Evolutionary conservation across 2,329 filamentous ascomycete genomes (phyloP).

Genomic region (Hypoxylon sp.): DNA sequence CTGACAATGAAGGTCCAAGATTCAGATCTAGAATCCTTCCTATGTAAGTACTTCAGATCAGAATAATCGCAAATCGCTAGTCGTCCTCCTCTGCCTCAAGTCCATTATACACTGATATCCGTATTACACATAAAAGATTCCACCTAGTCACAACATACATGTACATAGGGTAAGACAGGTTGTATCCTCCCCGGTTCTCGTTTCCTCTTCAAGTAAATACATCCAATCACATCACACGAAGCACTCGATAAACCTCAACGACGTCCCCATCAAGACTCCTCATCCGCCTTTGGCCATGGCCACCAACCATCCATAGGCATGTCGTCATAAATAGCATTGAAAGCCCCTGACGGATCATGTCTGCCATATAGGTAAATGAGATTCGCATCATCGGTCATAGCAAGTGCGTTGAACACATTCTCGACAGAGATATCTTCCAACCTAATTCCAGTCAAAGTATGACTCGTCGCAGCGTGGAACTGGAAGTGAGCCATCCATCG

Average conservation of each 20-base stretch:
- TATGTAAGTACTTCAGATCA: too few relatives aligned
- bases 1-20: too few relatives aligned
- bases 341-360: neutral
- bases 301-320: conserved; percentile 18
- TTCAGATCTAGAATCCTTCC: too few relatives aligned
- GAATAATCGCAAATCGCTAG: too few relatives aligned
- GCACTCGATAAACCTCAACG: too few relatives aligned
- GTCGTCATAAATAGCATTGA: conserved; percentile 8
- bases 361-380: neutral
- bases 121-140: too few relatives aligned
- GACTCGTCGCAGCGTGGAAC: neutral
- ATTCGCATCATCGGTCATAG: neutral
- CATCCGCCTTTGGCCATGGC: conserved; percentile 9
- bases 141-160: too few relatives aligned
- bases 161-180: too few relatives aligned
- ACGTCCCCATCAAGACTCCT: neutral
- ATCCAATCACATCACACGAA: neutral
- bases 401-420: neutral
- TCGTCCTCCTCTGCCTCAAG: too few relatives aligned
- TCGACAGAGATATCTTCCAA: conserved; percentile 1
- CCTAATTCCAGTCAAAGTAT: neutral
- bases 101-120: too few relatives aligned
- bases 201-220: neutral
- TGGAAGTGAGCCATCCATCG: conserved; percentile 14
- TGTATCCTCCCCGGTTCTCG: too few relatives aligned